Conservation (phyloP, 2,329 filamentous ascomycete species). For the Emydomyces testavorans region DNA sequence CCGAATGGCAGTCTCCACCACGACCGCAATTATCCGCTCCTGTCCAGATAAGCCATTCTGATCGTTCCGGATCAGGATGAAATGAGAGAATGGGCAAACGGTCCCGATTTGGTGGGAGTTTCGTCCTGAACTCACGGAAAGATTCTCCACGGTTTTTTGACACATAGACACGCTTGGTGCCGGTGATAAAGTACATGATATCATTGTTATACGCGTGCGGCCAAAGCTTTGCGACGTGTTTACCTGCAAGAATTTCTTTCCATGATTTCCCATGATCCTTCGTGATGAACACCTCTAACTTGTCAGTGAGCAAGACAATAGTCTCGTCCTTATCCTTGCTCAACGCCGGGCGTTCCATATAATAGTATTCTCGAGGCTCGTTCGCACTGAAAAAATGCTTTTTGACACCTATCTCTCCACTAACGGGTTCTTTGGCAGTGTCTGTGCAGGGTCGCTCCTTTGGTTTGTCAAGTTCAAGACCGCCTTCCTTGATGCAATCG, state of each 20-base stretch:
- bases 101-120: conserved; percentile 45
- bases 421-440: conserved; percentile 41
- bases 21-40: conserved; percentile 55
- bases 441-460: conserved; percentile 69
- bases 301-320: conserved; percentile 49
- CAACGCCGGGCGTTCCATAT: conserved; percentile 64
- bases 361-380: conserved; percentile 49
- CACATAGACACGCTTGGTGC: conserved; percentile 58
- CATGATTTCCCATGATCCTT: conserved; percentile 83
- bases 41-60: conserved; percentile 87
- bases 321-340: conserved; percentile 61
- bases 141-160: conserved; percentile 66
- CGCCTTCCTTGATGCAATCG: conserved; percentile 52
- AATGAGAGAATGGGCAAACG: conserved; percentile 52
- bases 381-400: conserved; percentile 53
- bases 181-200: conserved; percentile 73
- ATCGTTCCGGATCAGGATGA: conserved; percentile 72
- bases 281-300: conserved; percentile 58
- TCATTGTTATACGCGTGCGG: conserved; percentile 75
- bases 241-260: conserved; percentile 57
- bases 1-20: conserved; percentile 52
- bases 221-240: conserved; percentile 58
- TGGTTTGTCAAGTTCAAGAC: conserved; percentile 52
- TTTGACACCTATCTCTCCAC: conserved; percentile 54
- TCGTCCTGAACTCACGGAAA: conserved; percentile 63